A percentile compares a stretch with the other conserved stretches of the same genome.
These are phyloP conservation scores for Trichoderma lentiforme DNA, from an alignment of 2,329 filamentous ascomycete genomes.

Conservation along the genomic window DNA sequence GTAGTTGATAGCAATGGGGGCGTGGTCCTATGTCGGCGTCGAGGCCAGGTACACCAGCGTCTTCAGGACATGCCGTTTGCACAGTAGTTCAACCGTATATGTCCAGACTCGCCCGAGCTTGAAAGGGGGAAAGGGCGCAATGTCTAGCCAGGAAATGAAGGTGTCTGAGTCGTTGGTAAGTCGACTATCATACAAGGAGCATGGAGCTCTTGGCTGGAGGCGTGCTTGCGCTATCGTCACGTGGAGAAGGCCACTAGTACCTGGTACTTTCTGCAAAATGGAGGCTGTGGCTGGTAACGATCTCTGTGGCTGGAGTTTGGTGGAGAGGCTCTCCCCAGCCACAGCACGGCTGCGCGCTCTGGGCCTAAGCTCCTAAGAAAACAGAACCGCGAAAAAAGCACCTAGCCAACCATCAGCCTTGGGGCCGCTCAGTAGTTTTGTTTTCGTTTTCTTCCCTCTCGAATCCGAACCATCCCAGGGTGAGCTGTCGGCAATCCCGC, in stretches of 20 bases:
- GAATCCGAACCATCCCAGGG: neutral
- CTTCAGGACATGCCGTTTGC: constrained; percentile 11
- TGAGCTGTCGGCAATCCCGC: neutral
- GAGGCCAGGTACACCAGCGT: neutral
- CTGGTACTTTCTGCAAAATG: neutral
- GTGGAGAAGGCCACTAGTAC: constrained; percentile 1
- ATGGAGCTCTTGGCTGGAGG: constrained; percentile 5
- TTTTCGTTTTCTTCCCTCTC: constrained; percentile 9
- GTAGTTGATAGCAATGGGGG: neutral
- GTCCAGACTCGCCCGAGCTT: neutral
- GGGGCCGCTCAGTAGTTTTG: constrained; percentile 3
- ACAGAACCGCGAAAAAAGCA: constrained; percentile 20
- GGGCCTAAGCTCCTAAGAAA: constrained; percentile 7
- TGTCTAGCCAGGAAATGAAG: neutral
- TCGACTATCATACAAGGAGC: neutral
- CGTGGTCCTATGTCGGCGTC: constrained; percentile 2
- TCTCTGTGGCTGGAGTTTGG: neutral
- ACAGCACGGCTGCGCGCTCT: constrained; percentile 19
- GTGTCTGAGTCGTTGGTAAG: neutral
- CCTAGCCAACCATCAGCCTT: constrained; percentile 9
- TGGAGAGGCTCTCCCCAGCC: neutral
- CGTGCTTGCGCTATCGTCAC: constrained; percentile 7
- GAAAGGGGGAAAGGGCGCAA: neutral
- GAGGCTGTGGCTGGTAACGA: neutral
- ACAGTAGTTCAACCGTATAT: neutral